Conservation (phyloP, 116 monocot genomes). For the Phalaenopsis hybrid region DNA sequence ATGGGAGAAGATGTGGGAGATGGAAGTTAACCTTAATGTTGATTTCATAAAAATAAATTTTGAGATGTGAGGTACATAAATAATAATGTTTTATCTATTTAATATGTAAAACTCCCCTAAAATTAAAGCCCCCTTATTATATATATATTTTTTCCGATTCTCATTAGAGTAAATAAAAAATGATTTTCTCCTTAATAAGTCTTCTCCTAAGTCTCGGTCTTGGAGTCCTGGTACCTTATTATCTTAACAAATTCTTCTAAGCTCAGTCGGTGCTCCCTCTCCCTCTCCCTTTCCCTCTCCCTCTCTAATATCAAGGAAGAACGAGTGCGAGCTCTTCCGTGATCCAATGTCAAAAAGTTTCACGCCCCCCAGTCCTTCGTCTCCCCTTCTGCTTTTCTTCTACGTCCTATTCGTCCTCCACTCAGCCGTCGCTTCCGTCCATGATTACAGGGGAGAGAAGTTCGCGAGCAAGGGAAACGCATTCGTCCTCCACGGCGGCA, state of each 20-base stretch:
- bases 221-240: neutral
- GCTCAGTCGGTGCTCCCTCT: neutral
- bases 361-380: neutral
- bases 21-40: too few species aligned
- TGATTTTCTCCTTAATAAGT: neutral
- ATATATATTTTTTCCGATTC: too few species aligned
- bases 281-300: neutral
- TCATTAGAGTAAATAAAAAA: neutral
- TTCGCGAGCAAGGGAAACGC: conserved; percentile 72
- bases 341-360: conserved; percentile 13
- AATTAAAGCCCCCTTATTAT: too few species aligned
- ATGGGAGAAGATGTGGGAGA: too few species aligned
- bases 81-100: too few species aligned
- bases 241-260: neutral
- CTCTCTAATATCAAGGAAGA: neutral
- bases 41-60: too few species aligned
- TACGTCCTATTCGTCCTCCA: conserved; percentile 11
- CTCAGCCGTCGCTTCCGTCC: conserved; percentile 48
- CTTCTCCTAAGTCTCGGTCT: neutral
- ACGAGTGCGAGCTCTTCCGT: neutral
- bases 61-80: too few species aligned
- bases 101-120: too few species aligned
- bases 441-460: conserved; percentile 52
- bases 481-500: conserved; percentile 73
- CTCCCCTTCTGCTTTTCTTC: conserved; percentile 9